Evolutionary conservation across 1,284 basidiomycete species (phyloP).

Genomic region (Ceratobasidium sp.): DNA sequence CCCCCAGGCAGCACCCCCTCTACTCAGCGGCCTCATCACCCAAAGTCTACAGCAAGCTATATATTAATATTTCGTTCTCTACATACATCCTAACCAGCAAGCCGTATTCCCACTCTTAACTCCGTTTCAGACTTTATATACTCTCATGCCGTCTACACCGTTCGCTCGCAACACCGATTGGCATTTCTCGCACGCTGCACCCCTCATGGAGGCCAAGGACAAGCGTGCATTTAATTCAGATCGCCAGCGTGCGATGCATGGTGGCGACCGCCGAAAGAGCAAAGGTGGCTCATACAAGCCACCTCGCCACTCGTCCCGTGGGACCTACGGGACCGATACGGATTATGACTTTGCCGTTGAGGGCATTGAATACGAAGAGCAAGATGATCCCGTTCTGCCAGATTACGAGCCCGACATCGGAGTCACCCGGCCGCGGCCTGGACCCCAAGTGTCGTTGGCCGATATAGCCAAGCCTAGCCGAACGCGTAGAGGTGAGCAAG

Average conservation of each 20-base stretch:
- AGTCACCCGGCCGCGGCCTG: too few species aligned
- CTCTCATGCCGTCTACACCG: conserved; percentile 8
- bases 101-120: neutral
- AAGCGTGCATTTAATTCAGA: neutral
- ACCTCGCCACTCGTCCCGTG: neutral
- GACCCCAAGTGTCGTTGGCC: conserved; percentile 13
- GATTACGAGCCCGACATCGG: neutral
- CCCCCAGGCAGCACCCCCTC: neutral
- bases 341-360: neutral
- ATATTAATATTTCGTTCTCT: neutral
- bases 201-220: conserved; percentile 24
- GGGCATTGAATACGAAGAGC: neutral
- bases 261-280: conserved; percentile 19
- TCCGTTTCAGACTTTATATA: neutral
- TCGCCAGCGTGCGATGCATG: conserved; percentile 24
- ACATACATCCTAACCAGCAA: neutral
- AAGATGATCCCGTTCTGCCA: neutral
- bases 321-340: neutral
- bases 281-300: conserved; percentile 13
- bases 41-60: neutral
- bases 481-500: conserved; percentile 18
- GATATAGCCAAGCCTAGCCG: conserved; percentile 30
- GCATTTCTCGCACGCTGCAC: neutral
- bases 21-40: neutral
- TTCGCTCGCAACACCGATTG: neutral